A percentile compares a stretch with the other conserved stretches of the same genome.
Conservation (phyloP, 768 basidiomycete genomes). For the Amanita phalloides region DNA sequence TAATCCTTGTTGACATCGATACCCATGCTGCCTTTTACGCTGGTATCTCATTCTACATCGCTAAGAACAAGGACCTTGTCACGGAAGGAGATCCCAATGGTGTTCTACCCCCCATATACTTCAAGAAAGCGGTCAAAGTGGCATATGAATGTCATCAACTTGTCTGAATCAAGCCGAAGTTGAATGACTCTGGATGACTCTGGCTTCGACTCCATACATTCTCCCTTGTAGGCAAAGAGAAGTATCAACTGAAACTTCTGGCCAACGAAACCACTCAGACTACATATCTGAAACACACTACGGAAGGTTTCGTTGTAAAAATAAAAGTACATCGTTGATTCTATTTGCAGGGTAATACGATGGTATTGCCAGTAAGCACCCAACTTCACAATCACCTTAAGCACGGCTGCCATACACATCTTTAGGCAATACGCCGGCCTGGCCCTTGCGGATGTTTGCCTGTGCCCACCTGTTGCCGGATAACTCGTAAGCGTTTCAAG, state of each 20-base stretch:
- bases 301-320: background rate
- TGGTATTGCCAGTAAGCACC: background rate
- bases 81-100: background rate
- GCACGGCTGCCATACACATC: slow-evolving; percentile 71
- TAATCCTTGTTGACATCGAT: background rate
- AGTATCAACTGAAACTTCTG: too few relatives aligned
- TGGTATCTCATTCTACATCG: slow-evolving; percentile 2
- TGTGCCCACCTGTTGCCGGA: slow-evolving; percentile 62
- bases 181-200: background rate
- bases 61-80: background rate
- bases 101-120: background rate
- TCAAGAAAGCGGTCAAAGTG: slow-evolving; percentile 2
- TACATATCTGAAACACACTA: too few relatives aligned
- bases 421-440: slow-evolving; percentile 62
- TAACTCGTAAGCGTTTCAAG: slow-evolving; percentile 4
- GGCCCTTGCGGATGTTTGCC: slow-evolving; percentile 77
- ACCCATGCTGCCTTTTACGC: background rate
- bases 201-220: too few relatives aligned
- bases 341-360: background rate
- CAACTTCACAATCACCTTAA: slow-evolving; percentile 12
- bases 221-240: too few relatives aligned
- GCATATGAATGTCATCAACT: background rate
- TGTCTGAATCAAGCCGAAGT: background rate
- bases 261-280: background rate
- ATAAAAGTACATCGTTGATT: background rate